phyloP scores from a whole-genome alignment of 2,329 filamentous ascomycete genomes.

The Chalara sp. region DNA sequence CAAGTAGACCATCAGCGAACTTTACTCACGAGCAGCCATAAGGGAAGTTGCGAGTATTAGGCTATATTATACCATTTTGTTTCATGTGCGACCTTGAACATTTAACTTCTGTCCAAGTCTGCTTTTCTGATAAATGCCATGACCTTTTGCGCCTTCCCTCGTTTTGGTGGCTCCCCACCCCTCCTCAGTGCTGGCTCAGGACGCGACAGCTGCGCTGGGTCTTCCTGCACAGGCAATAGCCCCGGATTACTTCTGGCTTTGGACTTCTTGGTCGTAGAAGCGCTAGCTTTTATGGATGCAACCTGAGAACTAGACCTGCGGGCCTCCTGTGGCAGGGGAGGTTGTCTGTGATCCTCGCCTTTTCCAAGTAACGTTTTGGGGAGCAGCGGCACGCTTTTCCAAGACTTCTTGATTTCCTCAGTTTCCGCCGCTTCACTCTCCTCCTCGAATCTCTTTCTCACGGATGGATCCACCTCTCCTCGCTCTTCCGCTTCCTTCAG shows the following conservation, averaged over 20 bases:
- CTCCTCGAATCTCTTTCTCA: conserved; percentile 40
- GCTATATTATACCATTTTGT: too few relatives aligned
- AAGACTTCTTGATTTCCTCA: conserved; percentile 20
- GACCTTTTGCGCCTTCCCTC: conserved; percentile 12
- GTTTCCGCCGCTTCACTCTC: conserved; percentile 32
- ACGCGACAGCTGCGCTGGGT: conserved; percentile 5
- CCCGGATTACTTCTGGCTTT: conserved; percentile 1
- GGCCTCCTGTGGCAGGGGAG: conserved; percentile 13
- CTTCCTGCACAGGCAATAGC: conserved; percentile 11
- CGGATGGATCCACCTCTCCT: conserved; percentile 14
- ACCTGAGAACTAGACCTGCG: conserved; percentile 8
- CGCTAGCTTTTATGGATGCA: conserved; percentile 1
- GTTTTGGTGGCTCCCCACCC: conserved; percentile 7
- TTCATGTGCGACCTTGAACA: not conserved
- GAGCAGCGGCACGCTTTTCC: conserved; percentile 18
- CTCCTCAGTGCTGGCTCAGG: conserved; percentile 4
- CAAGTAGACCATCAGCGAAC: too few relatives aligned
- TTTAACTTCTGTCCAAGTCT: conserved; percentile 20
- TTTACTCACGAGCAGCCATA: too few relatives aligned
- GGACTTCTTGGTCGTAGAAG: conserved; percentile 4
- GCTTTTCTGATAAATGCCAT: conserved; percentile 18
- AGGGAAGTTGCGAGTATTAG: too few relatives aligned
- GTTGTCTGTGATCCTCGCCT: conserved; percentile 20
- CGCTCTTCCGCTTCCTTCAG: conserved; percentile 68
- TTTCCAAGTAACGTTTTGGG: conserved; percentile 21